A percentile compares a stretch with the other conserved stretches of the same genome.
These are phyloP conservation scores for Austroboletus festivus DNA, from an alignment of 768 basidiomycete genomes.

Conservation along the genomic window DNA sequence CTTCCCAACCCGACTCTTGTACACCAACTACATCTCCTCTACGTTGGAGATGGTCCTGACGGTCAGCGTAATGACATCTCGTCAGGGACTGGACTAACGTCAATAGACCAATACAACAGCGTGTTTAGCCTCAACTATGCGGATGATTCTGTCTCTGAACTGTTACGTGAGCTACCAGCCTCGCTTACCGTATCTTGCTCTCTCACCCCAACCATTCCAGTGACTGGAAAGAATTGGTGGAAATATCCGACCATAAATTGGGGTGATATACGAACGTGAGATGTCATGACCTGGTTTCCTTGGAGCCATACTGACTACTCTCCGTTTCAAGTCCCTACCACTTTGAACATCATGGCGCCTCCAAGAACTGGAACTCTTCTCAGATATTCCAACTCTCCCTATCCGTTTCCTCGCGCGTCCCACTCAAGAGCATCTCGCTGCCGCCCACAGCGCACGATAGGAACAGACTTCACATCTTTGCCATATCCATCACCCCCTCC, in stretches of 20 bases:
- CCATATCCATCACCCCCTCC: constrained; percentile 40
- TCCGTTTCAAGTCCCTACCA: constrained; percentile 40
- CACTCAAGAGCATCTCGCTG: constrained; percentile 43
- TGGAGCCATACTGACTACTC: neutral
- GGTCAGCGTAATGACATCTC: constrained; percentile 22
- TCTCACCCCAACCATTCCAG: constrained; percentile 22
- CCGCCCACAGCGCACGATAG: constrained; percentile 28
- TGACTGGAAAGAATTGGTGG: constrained; percentile 46
- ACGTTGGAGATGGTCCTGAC: constrained; percentile 40
- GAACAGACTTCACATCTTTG: constrained; percentile 45
- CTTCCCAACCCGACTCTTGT: constrained; percentile 33
- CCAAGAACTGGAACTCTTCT: constrained; percentile 40
- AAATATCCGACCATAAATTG: constrained; percentile 38
- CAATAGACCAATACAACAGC: constrained; percentile 31
- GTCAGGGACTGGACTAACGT: neutral
- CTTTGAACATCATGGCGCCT: constrained; percentile 34
- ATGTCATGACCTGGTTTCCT: neutral
- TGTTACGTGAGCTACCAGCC: constrained; percentile 41
- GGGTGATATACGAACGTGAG: constrained; percentile 44
- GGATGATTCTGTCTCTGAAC: constrained; percentile 33
- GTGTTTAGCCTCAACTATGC: constrained; percentile 37
- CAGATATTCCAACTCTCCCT: constrained; percentile 47
- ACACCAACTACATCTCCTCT: constrained; percentile 49
- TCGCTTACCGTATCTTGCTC: neutral
- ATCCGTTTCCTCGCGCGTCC: constrained; percentile 38